Evolutionary conservation across 2,329 filamentous ascomycete genomes (phyloP), one percentile per base, ranked within the genome.

Genomic region (Coniella vitis): DNA sequence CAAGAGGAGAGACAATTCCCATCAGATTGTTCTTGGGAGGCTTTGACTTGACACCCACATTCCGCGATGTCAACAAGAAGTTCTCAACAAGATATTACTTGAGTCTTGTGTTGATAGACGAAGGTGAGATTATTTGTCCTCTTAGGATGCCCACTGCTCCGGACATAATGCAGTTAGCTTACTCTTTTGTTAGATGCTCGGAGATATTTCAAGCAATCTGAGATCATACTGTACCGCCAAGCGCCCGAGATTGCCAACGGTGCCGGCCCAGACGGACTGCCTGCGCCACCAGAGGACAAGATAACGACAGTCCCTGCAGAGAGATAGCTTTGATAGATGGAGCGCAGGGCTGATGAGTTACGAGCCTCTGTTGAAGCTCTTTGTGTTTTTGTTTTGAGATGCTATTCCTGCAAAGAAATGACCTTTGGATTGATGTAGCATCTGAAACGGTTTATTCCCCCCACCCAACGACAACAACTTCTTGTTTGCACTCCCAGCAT

Each of bases 11-110:
- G 73, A 97, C 93, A 2, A 98, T 98, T 54, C 93, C 93, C 19
- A 98, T 98, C 63, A 81, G 93, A 59, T 76, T 98, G 48, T 98
- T 98, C 80, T 81, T 98, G 9, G 93, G 93, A 53, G 93, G 93
- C 45, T 98, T 98, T 65, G 94, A 98, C 68, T 71, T 98, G 55
- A 98, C 93, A 4, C 93, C 93, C 14, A 98, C 93, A 12, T 98
- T 98, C 79, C 87, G 93, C 54, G 93, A 98, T 66, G 94, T 98
- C 58, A 98, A 98, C 79, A 98, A 98, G 78, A 98, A 98, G 72
- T 98, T 95, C 69, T 97, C 91, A 21, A 97, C 91, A 34, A 79
- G 93, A 61, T 98, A 98, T 71, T 98, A 98, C 70, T 79, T 98
- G 55, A 96, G 90, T 65, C 72, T 98, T 54, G 93, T 98, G 19